Conservation (phyloP, 2,329 filamentous ascomycete genomes). For the Biscogniauxia sp. region DNA sequence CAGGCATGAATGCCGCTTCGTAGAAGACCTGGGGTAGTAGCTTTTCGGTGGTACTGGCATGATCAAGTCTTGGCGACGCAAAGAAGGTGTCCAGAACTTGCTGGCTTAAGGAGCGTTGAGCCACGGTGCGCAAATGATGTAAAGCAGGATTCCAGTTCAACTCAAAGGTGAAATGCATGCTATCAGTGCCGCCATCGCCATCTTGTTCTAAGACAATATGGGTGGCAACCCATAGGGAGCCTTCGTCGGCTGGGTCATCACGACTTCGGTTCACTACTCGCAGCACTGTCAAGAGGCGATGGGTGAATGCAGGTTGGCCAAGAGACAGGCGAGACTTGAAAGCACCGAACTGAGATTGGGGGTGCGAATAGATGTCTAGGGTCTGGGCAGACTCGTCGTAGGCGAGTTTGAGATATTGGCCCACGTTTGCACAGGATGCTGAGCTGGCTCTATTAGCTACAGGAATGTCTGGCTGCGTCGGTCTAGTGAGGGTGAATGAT, state of each 20-base stretch:
- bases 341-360: conserved; percentile 6
- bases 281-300: conserved; percentile 10
- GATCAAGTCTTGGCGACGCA: background rate
- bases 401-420: conserved; percentile 14
- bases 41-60: conserved; percentile 24
- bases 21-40: conserved; percentile 62
- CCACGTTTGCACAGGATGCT: conserved; percentile 14
- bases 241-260: conserved; percentile 17
- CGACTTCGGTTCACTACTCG: conserved; percentile 13
- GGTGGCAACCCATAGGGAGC: conserved; percentile 35
- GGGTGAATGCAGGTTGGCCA: conserved; percentile 7
- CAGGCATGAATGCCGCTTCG: conserved; percentile 62
- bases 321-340: conserved; percentile 15
- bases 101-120: conserved; percentile 34
- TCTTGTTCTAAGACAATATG: conserved; percentile 32
- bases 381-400: conserved; percentile 3
- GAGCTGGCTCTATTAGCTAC: background rate
- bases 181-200: conserved; percentile 22
- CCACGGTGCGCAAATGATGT: conserved; percentile 31
- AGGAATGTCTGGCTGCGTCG: background rate
- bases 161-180: conserved; percentile 33
- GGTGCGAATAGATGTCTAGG: conserved; percentile 13
- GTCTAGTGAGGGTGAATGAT: conserved; percentile 18
- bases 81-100: conserved; percentile 39
- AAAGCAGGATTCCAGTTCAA: conserved; percentile 44